phyloP scores from a whole-genome alignment of 2,329 filamentous ascomycete species.

The Fusarium xylarioides region DNA sequence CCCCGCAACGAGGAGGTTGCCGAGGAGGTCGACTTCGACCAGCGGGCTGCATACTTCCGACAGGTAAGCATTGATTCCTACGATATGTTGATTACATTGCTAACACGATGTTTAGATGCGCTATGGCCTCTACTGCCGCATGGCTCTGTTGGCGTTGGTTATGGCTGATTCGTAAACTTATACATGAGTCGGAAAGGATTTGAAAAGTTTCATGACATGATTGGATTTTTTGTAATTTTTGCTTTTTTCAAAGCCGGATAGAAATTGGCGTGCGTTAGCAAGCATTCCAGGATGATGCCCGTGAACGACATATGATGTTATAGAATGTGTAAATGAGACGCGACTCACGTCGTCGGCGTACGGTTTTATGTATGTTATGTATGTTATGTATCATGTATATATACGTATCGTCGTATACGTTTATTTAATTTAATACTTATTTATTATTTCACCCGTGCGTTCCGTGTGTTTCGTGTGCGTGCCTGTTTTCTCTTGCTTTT shows the following conservation, averaged over 20 bases:
- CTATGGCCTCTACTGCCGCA: slow-evolving; percentile 96
- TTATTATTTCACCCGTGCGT: slow-evolving; percentile 22
- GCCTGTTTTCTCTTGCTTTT: not conserved
- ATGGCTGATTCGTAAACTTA: slow-evolving; percentile 61
- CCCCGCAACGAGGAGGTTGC: slow-evolving; percentile 93
- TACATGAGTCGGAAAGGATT: slow-evolving; percentile 12
- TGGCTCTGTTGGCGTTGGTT: slow-evolving; percentile 95
- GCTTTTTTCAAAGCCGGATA: slow-evolving; percentile 40
- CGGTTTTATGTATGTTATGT: slow-evolving; percentile 40
- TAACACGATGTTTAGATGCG: slow-evolving; percentile 74
- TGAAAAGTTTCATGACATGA: slow-evolving; percentile 33
- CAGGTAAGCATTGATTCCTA: slow-evolving; percentile 72
- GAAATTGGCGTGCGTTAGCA: slow-evolving; percentile 43
- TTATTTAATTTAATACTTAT: slow-evolving; percentile 37
- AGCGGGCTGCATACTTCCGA: slow-evolving; percentile 96
- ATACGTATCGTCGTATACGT: slow-evolving; percentile 32
- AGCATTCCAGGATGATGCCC: slow-evolving; percentile 41
- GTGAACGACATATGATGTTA: slow-evolving; percentile 42
- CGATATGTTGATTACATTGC: not conserved
- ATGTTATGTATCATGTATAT: slow-evolving; percentile 31
- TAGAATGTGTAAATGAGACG: slow-evolving; percentile 38
- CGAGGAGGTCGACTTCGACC: slow-evolving; percentile 97
- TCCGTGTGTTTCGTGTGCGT: slow-evolving; percentile 15
- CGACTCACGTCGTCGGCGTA: slow-evolving; percentile 42
- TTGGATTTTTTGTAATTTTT: slow-evolving; percentile 34